Evolutionary conservation across 2,329 filamentous ascomycete species (phyloP).

Genomic region (Xylogone sp.): DNA sequence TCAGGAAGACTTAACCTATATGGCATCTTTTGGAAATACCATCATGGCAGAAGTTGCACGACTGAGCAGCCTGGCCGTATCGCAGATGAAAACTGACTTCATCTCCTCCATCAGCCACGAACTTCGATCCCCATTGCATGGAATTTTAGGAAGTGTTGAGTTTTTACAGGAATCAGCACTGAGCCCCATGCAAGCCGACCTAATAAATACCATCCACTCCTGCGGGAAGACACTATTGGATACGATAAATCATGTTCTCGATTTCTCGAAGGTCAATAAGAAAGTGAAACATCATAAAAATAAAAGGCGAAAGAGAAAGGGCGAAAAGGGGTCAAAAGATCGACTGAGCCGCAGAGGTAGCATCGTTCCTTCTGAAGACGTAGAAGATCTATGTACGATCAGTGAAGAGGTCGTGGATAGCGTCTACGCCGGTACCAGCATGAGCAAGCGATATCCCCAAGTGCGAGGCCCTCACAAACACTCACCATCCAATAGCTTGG

Average conservation of each 20-base stretch:
- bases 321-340: slow-evolving; percentile 11
- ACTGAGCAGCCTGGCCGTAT: slow-evolving; percentile 35
- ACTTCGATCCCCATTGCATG: slow-evolving; percentile 56
- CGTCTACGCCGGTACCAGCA: slow-evolving; percentile 23
- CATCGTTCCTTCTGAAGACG: slow-evolving; percentile 13
- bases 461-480: neutral
- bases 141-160: slow-evolving; percentile 51
- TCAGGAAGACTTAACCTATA: slow-evolving; percentile 46
- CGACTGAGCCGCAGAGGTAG: slow-evolving; percentile 7
- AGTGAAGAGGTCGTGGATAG: slow-evolving; percentile 28
- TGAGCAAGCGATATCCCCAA: slow-evolving; percentile 13
- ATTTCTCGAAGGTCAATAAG: slow-evolving; percentile 52
- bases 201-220: slow-evolving; percentile 45
- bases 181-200: slow-evolving; percentile 41
- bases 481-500: neutral
- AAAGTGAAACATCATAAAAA: slow-evolving; percentile 11
- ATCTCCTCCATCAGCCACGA: slow-evolving; percentile 60
- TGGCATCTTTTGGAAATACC: slow-evolving; percentile 48
- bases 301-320: slow-evolving; percentile 13
- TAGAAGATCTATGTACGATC: slow-evolving; percentile 23
- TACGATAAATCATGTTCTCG: slow-evolving; percentile 49
- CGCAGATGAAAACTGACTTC: slow-evolving; percentile 43
- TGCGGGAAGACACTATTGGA: slow-evolving; percentile 49
- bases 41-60: slow-evolving; percentile 54
- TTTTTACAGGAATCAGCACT: slow-evolving; percentile 48